Evolutionary conservation across 768 basidiomycete species (phyloP), one percentile per base, ranked within the genome.

Genomic region (Lactifluus echinatus): DNA sequence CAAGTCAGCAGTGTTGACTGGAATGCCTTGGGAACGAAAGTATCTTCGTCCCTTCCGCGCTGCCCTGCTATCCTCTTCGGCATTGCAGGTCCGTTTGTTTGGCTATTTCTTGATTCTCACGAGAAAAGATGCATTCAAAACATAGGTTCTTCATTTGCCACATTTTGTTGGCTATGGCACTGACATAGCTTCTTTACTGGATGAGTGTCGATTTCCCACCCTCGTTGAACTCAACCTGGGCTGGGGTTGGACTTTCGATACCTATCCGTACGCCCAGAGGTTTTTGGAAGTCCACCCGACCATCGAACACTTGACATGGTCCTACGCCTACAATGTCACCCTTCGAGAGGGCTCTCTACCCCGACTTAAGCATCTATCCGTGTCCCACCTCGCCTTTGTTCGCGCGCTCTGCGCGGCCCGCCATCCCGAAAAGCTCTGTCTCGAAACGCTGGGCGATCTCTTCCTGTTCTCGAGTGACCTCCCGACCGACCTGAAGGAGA

Each of bases 401-500:
- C 58, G 58, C 23, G 58, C 58, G n/a, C 53, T 59, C 34, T 55
- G 58, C 43, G 43, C 36, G 1, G 58, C 58, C 28, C 58, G 58
- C 17, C 48, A 28, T 8, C 47, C 57, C 1, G 53, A 37, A 12
- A 54, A 43, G 42, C 58, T 59, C 23, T 29, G 33, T 28, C 34
- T 59, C 14, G 53, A 59, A 36, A 59, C 58, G 15, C 53, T 59
- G 36, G 58, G 58, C 14, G 58, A 59, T 11, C 58, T 59, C 42
- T 59, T 59, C 36, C 48, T 59, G n/a, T 59, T 59, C 37, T 59
- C 58, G n/a, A 54, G 33, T 28, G 58, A 59, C 33, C 53, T 59
- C 34, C 58, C 58, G 21, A 31, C 39, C 14, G 58, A 59, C 47
- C 53, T 59, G 47, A 28, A 21, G 14, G 58, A 49, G 23, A 37